phyloP scores from a whole-genome alignment of 495 filamentous ascomycete genomes.

The Penicillium coffeae region DNA sequence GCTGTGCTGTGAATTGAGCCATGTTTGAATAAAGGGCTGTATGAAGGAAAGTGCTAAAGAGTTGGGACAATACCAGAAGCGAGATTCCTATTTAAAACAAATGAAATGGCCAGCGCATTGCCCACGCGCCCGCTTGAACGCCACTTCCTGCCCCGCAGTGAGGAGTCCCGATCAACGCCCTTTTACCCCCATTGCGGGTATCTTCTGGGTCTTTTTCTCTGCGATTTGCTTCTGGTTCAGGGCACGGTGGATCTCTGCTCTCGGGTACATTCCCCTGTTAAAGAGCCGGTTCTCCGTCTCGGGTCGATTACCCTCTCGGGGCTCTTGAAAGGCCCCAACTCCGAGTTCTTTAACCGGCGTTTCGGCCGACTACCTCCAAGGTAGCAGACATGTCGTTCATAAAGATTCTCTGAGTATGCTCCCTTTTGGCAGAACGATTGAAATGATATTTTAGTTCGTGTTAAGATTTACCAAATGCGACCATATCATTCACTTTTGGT shows the following conservation, averaged over 20 bases:
- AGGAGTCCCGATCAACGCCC: not conserved
- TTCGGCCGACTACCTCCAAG: not conserved
- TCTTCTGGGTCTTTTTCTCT: not conserved
- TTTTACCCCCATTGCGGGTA: not conserved
- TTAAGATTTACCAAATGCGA: no score
- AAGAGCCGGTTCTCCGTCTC: no score
- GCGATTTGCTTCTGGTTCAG: not conserved
- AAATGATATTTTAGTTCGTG: no score
- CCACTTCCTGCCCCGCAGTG: not conserved
- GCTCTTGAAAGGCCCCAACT: not conserved
- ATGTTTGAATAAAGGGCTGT: not conserved
- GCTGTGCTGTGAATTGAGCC: not conserved
- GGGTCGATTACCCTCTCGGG: no score
- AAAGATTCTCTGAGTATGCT: not conserved
- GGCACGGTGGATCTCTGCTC: not conserved
- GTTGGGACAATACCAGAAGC: not conserved
- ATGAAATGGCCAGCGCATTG: not conserved
- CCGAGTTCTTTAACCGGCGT: not conserved
- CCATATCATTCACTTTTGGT: no score
- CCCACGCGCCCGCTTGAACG: not conserved
- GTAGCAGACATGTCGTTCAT: not conserved
- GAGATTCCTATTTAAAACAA: not conserved
- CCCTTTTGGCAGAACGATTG: not conserved
- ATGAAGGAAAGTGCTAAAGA: not conserved
- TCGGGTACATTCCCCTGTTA: no score